Base-by-base conservation (phyloP, 345 rosid genomes). In the Lumnitzera racemosa region DNA sequence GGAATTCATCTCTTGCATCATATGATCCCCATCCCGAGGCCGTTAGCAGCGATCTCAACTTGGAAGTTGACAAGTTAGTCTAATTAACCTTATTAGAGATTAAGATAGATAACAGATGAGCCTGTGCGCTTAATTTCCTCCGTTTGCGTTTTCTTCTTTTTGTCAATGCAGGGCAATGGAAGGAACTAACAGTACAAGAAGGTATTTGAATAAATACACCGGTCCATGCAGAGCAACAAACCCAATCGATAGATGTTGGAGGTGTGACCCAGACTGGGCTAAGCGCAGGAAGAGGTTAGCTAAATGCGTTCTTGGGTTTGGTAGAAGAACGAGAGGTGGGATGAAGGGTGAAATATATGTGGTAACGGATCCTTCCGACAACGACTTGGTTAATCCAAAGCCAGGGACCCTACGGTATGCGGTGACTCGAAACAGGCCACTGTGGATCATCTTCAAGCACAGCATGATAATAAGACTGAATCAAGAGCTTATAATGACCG, bases 181-280 rank as follows among this genome's bases (percentile, higher is more conserved):
- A 24, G 60, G 24, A 9, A 36, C 11, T 0, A 80, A 86, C 66
- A 70, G 66, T 63, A 77, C 88, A 0, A 81, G 95, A 56, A 79
- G 97, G 63, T 53, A n/a, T 17, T 17, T 82, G 68, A 59, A 15
- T 13, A 52, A 12, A 55, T 56, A 24, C 54, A 50, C 2, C 3
- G 31, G 15, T 2, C 72, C 75, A 13, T 91, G 98, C 70, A 24
- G 58, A 49, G 92, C 95, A 52, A 72, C 86, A 11, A 91, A 91
- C 76, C 98, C 98, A 0, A 89, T 91, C 12, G 96, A 91, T 64
- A 68, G 78, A 61, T 89, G 98, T 59, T 91, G 92, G 96, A 78
- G 98, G 46, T 91, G 98, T 65, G 72, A 72, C 52, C 17, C 68
- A 0, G 65, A 81, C 24, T 91, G 98, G 96, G 81, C 74, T 2